Conservation (phyloP, 148 eudicot species). For the Simmondsia chinensis region DNA sequence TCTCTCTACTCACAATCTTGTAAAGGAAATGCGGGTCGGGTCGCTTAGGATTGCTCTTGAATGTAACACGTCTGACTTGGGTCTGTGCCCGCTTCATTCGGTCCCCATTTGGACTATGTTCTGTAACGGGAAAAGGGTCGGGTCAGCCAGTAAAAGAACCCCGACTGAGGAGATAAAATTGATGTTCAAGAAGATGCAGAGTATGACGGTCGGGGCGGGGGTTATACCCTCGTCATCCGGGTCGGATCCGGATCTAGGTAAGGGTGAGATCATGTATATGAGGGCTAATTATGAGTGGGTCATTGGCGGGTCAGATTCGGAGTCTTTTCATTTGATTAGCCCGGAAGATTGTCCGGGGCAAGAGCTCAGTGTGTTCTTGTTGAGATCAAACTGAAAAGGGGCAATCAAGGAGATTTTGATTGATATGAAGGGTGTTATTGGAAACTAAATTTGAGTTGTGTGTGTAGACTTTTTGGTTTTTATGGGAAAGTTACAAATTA, state of each 20-base stretch:
- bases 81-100: slow-evolving; percentile 44
- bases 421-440: too few relatives aligned
- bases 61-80: slow-evolving; percentile 28
- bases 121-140: slow-evolving; percentile 70
- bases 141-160: slow-evolving; percentile 62
- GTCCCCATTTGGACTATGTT: slow-evolving; percentile 61
- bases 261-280: slow-evolving; percentile 72
- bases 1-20: slow-evolving; percentile 44
- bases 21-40: slow-evolving; percentile 66
- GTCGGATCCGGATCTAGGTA: slow-evolving; percentile 12
- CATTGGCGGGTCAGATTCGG: slow-evolving; percentile 65
- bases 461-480: too few relatives aligned
- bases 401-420: neutral
- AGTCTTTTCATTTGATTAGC: slow-evolving; percentile 69
- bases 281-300: slow-evolving; percentile 85
- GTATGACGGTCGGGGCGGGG: slow-evolving; percentile 76
- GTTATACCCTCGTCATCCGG: slow-evolving; percentile 37
- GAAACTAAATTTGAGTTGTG: too few relatives aligned
- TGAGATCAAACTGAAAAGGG: slow-evolving; percentile 32
- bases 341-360: slow-evolving; percentile 66
- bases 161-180: slow-evolving; percentile 22
- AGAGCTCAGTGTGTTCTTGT: slow-evolving; percentile 76
- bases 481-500: too few relatives aligned
- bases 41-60: slow-evolving; percentile 65
- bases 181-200: slow-evolving; percentile 61